Evolutionary conservation across 345 rosid species (phyloP).

Genomic region (Sisymbrium irio): DNA sequence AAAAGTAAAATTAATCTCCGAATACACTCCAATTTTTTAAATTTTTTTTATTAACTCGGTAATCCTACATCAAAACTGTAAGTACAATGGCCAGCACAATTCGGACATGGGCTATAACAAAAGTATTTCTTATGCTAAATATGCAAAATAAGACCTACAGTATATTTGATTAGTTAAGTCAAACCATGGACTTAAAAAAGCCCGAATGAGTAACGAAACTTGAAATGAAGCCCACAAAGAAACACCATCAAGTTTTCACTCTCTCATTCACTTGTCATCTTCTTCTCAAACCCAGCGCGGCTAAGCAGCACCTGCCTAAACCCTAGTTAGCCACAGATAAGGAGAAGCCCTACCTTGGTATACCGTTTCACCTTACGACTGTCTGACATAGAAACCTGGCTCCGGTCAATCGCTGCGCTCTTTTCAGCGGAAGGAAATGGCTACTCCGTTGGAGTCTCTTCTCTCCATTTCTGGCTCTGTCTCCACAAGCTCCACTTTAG

Average conservation of each 20-base stretch:
- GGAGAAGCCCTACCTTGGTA: not conserved
- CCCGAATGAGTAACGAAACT: not conserved
- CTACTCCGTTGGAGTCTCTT: conserved; percentile 53
- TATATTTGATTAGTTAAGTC: not conserved
- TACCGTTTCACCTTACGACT: conserved; percentile 3
- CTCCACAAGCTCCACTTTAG: conserved; percentile 62
- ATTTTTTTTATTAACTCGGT: no score
- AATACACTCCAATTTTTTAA: no score
- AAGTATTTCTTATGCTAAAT: no score
- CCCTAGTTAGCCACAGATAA: conserved; percentile 27
- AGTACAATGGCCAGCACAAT: no score
- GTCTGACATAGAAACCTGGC: conserved; percentile 11
- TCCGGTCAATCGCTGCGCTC: conserved; percentile 3
- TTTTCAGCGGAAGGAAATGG: conserved; percentile 43
- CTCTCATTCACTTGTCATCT: not conserved
- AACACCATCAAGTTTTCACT: not conserved
- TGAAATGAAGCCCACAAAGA: conserved; percentile 9
- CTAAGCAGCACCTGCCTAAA: conserved; percentile 19
- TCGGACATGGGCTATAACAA: no score
- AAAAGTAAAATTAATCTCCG: no score
- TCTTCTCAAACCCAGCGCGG: conserved; percentile 19
- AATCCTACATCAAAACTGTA: no score
- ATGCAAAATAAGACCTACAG: no score
- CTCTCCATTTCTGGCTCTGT: conserved; percentile 53
- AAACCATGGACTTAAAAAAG: not conserved